Conservation (phyloP, 495 filamentous ascomycete species). For the Jackrogersella multiformis region DNA sequence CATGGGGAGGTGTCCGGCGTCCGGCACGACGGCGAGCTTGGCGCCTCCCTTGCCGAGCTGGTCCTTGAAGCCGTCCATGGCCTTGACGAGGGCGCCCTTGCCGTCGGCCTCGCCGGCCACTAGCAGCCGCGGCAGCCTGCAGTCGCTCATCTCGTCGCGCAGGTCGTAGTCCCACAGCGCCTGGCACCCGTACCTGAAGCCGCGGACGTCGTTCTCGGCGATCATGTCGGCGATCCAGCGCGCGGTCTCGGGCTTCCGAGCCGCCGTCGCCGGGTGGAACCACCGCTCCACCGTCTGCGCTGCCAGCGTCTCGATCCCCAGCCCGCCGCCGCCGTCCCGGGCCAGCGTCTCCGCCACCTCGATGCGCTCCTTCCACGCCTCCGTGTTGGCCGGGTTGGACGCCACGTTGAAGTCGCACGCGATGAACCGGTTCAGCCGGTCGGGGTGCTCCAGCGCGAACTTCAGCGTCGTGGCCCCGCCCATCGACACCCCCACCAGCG, state of each 20-base stretch:
- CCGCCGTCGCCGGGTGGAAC: constrained; percentile 70
- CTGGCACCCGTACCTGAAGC: constrained; percentile 73
- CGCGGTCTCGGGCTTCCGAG: constrained; percentile 62
- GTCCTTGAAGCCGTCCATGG: constrained; percentile 76
- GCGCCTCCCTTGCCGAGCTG: constrained; percentile 61
- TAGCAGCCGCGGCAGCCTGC: constrained; percentile 68
- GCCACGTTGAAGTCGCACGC: constrained; percentile 81
- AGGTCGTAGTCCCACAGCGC: constrained; percentile 82
- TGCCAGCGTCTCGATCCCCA: constrained; percentile 68
- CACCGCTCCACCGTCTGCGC: constrained; percentile 74
- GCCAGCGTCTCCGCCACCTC: constrained; percentile 69
- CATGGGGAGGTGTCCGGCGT: constrained; percentile 85
- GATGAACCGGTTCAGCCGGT: constrained; percentile 66
- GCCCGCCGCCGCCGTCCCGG: constrained; percentile 45
- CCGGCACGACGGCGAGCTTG: constrained; percentile 67
- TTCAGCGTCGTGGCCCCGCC: constrained; percentile 80
- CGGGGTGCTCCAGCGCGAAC: constrained; percentile 71
- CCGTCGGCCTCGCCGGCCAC: constrained; percentile 74
- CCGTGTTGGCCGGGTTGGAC: constrained; percentile 71
- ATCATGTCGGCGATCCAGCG: constrained; percentile 64
- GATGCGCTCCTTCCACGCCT: constrained; percentile 80
- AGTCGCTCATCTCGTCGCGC: constrained; percentile 66
- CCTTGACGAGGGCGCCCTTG: constrained; percentile 73
- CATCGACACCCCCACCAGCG: constrained; percentile 76
- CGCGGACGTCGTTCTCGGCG: constrained; percentile 68